These are phyloP conservation scores for Alternaria gaisen DNA, from an alignment of 2,329 filamentous ascomycete species.

Conservation along the genomic window DNA sequence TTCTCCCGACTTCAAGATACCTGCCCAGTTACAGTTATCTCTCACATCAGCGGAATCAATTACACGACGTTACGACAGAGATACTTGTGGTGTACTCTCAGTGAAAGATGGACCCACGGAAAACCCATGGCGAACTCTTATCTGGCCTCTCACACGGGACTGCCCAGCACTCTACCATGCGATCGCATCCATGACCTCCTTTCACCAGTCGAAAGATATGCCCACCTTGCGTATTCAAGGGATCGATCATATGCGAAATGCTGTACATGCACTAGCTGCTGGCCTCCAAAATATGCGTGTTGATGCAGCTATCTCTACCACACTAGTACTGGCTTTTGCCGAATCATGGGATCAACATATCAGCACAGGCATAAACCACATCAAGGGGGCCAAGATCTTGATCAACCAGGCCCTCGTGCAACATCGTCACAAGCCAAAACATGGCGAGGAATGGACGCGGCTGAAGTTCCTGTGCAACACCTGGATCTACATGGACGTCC, in stretches of 20 bases:
- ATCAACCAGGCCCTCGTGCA: slow-evolving; percentile 67
- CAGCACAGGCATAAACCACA: slow-evolving; percentile 73
- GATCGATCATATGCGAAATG: slow-evolving; percentile 73
- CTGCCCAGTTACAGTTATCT: slow-evolving; percentile 59
- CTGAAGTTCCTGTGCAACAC: slow-evolving; percentile 75
- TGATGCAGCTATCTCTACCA: slow-evolving; percentile 74
- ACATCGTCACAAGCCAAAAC: slow-evolving; percentile 53
- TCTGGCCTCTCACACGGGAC: slow-evolving; percentile 73
- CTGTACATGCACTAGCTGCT: slow-evolving; percentile 66
- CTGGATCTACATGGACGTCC: slow-evolving; percentile 78
- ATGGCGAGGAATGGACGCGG: slow-evolving; percentile 56
- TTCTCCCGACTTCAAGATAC: slow-evolving; percentile 35
- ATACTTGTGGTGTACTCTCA: slow-evolving; percentile 75
- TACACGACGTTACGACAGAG: slow-evolving; percentile 68
- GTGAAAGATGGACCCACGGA: slow-evolving; percentile 74
- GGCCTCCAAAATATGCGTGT: slow-evolving; percentile 70
- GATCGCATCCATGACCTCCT: slow-evolving; percentile 73
- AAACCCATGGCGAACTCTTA: slow-evolving; percentile 74
- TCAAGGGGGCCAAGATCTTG: slow-evolving; percentile 71
- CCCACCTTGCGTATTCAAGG: slow-evolving; percentile 68
- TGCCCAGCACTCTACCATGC: slow-evolving; percentile 74
- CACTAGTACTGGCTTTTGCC: slow-evolving; percentile 72
- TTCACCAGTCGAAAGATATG: slow-evolving; percentile 69
- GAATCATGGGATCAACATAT: slow-evolving; percentile 77
- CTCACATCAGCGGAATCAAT: slow-evolving; percentile 68